These are phyloP conservation scores for Mycena sanguinolenta DNA, from an alignment of 768 basidiomycete species.

Conservation along the genomic window DNA sequence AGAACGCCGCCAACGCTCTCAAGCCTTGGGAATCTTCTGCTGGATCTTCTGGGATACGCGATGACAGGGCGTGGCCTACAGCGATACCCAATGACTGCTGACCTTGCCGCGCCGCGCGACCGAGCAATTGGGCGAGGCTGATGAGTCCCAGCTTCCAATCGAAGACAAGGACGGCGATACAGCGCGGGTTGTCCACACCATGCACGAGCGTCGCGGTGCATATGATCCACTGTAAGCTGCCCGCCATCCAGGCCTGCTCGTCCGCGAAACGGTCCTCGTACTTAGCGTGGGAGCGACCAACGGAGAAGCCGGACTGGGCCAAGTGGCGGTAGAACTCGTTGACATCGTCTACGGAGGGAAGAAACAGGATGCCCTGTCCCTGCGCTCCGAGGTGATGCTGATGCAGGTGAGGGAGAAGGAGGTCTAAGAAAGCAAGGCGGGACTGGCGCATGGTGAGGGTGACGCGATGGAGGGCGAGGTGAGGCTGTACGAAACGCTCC, in stretches of 20 bases:
- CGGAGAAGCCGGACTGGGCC: not conserved
- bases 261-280: not conserved
- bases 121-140: not conserved
- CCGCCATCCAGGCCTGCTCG: not conserved
- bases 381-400: not conserved
- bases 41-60: not conserved
- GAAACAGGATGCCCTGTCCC: not conserved
- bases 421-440: not conserved
- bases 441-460: not conserved
- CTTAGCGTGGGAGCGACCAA: not conserved
- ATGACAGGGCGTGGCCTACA: not conserved
- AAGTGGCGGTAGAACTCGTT: not conserved
- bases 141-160: not conserved
- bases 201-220: not conserved
- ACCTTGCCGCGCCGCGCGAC: not conserved
- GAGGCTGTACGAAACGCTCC: not conserved
- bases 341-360: not conserved
- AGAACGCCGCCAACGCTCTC: not conserved
- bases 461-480: not conserved
- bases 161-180: not conserved
- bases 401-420: not conserved
- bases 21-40: not conserved
- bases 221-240: not conserved
- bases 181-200: constrained; percentile 8
- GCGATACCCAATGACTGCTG: not conserved